A percentile compares a stretch with the other conserved stretches of the same genome.
These are phyloP conservation scores for Paracorniculantispora psalliotae DNA, from an alignment of 2,329 filamentous ascomycete species.

Conservation along the genomic window DNA sequence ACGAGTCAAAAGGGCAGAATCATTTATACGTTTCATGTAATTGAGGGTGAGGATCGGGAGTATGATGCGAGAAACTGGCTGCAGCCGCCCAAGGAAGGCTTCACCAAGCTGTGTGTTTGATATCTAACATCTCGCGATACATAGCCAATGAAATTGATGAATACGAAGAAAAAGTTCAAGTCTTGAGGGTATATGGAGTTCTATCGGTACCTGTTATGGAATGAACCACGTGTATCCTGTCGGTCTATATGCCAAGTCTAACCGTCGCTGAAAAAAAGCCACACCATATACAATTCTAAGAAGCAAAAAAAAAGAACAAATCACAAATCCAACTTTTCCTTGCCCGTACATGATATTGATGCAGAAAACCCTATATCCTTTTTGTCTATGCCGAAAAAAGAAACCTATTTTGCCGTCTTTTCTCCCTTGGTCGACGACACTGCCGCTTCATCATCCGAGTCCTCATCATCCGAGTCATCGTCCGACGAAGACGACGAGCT, in stretches of 20 bases:
- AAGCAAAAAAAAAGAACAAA: background rate
- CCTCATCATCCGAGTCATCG: slow-evolving; percentile 29
- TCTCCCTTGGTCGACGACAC: slow-evolving; percentile 4
- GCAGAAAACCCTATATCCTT: background rate
- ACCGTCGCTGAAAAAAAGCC: background rate
- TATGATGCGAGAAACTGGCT: slow-evolving; percentile 94
- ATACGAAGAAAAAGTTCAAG: background rate
- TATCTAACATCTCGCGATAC: background rate
- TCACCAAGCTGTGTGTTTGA: slow-evolving; percentile 59
- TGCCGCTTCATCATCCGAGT: slow-evolving; percentile 27
- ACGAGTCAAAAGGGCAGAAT: slow-evolving; percentile 78
- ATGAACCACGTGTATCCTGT: slow-evolving; percentile 8
- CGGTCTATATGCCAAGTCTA: slow-evolving; percentile 20
- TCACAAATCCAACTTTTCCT: slow-evolving; percentile 4
- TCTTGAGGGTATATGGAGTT: slow-evolving; percentile 5
- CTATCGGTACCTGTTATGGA: slow-evolving; percentile 6
- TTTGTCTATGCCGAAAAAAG: background rate
- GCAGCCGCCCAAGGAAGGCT: slow-evolving; percentile 75
- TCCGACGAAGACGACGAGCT: background rate
- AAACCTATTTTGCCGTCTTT: slow-evolving; percentile 11
- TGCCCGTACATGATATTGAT: background rate
- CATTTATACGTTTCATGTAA: slow-evolving; percentile 97
- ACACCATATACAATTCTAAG: background rate
- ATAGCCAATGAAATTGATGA: background rate
- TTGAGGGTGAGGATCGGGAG: slow-evolving; percentile 67